phyloP scores from a whole-genome alignment of 23 red algal species.

The Gracilaria caudata region DNA sequence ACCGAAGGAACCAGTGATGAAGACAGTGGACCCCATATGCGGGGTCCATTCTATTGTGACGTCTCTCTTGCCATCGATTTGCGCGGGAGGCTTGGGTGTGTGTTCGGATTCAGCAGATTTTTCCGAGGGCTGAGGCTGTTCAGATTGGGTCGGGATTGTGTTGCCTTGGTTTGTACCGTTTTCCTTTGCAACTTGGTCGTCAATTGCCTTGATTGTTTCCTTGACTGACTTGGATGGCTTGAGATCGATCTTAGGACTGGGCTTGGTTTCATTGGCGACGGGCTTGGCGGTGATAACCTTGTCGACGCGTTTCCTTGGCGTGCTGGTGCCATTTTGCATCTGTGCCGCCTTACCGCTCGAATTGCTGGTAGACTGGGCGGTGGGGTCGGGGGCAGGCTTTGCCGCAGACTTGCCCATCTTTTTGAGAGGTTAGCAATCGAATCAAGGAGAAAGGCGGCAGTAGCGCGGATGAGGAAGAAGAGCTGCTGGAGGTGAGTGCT shows the following conservation, averaged over 20 bases:
- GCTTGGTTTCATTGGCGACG: background rate
- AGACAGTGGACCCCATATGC: background rate
- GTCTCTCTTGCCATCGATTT: background rate
- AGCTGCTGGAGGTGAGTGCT: no score
- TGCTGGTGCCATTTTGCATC: background rate
- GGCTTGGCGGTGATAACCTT: conserved; percentile 3
- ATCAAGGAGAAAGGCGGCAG: background rate
- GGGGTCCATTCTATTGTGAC: conserved; percentile 35
- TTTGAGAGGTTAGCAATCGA: background rate
- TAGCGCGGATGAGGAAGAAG: background rate
- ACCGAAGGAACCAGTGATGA: conserved; percentile 54
- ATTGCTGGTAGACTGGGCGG: background rate
- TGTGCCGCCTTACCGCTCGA: background rate
- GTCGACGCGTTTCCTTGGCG: background rate
- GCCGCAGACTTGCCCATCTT: background rate
- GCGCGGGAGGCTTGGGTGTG: background rate
- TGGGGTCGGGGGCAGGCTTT: background rate
- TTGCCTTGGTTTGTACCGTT: background rate
- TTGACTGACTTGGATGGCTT: background rate
- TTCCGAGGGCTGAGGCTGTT: background rate
- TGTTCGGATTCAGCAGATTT: background rate
- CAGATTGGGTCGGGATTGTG: background rate
- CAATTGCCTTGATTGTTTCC: background rate
- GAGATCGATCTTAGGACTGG: background rate
- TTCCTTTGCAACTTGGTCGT: background rate